Base-by-base conservation (phyloP, 345 rosid genomes). In the Lagerstroemia speciosa region DNA sequence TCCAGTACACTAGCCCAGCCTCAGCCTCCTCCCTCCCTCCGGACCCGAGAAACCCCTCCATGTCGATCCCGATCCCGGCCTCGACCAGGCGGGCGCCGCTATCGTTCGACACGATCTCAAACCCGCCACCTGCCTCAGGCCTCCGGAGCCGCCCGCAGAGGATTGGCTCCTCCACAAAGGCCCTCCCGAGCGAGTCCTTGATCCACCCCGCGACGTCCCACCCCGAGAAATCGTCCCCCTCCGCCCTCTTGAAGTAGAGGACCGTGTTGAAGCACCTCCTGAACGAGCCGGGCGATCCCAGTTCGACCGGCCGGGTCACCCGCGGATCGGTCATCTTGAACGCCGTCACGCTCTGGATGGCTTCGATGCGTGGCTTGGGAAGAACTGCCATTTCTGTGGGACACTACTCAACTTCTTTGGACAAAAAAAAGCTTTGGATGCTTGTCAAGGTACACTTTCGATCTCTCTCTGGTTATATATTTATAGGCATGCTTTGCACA, bases 31-130 rank as follows among this genome's bases (percentile, higher is more conserved):
- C 78, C 71, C 68, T 83, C 50, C 65, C 69, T 22, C 73, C 74
- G 8, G 77, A 66, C n/a, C 66, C 83, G 31, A 88, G 72, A 80
- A 88, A 90, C 64, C 86, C 86, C 30, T 77, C 46, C 75, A 93
- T 63, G 37, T 77, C 72, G 67, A 75, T 68, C 37, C 68, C 66
- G 36, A 83, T 75, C 72, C 31, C 84, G 2, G 89, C 87, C 80
- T 90, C 95, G 24, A 87, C 26, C 64, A 93, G 79, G 67, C 98
- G 80, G 38, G 50, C 79, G 0, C 98, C 98, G 24, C 89, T 65
- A 61, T 90, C 97, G 32, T 88, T 93, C 6, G 97, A 70, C 66
- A 90, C 87, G 45, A 93, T 69, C 82, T 89, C 96, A 22, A 90
- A 71, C 29, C 83, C 82, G 20, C 65, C 7, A 1, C 74, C 79